Evolutionary conservation across 2,329 filamentous ascomycete genomes (phyloP), one percentile per base, ranked within the genome.

Genomic region (Mycogone perniciosa): DNA sequence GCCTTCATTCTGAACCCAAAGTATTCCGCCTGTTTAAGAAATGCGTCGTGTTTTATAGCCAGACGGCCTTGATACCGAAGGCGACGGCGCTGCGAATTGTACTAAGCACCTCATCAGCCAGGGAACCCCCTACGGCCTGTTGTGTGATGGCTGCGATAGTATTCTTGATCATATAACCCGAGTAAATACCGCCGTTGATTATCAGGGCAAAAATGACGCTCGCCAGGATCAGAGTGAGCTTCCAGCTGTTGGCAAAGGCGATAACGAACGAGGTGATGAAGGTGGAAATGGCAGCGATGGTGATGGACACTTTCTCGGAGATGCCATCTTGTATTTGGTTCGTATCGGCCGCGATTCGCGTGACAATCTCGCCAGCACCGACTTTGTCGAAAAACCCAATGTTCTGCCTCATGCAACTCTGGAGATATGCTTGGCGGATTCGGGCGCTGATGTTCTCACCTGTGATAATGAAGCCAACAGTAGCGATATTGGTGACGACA

Each of bases 241-340:
- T 96, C 88, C 91, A 96, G 69, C 87, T 93, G 62, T 88, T 88
- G 68, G 92, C 70, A 65, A 95, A 97, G 4, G 87, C 89, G 57
- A 99, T 91, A 51, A 96, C 75, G 58, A 96, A 95, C 10, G 90
- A 89, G 0, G 91, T 84, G 50, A 95, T 71, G 62, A 97, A 96
- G 8, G 89, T 91, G 1, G 90, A 82, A 4, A 90, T 44, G 9
- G 88, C 87, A n/a, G 83, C 82, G 48, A 95, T 64, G 0, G 88
- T 90, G 57, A 95, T 71, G 10, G 82, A 83, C 43, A 95, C 80
- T 73, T 95, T 96, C 67, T 95, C 89, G 0, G 89, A 95, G 42
- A 99, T 89, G 50, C 90, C 92, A 59, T 95, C 90, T 67, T 96
- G 92, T 50, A 97, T 85, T 47, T 95, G 74, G 62, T 96, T 96